Base-by-base conservation (phyloP, 371 early-diverging fungal genomes). In the Mortierella polycephala region DNA sequence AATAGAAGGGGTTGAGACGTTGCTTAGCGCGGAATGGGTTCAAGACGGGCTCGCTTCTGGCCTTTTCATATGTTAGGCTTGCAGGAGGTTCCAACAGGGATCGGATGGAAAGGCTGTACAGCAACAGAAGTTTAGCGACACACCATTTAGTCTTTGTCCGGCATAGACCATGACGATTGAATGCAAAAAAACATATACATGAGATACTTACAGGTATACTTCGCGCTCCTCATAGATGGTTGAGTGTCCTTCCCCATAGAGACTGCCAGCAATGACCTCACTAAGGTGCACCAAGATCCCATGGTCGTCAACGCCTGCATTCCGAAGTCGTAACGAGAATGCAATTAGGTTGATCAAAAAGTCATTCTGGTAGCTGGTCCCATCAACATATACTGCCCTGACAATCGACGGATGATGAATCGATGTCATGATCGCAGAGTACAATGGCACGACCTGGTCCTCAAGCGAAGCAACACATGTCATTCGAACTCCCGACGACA, bases 361-460 rank as follows among this genome's bases (percentile, higher is more conserved):
- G 68, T 96, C 95, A 69, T 95, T 90, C 7, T 88, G 83, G 45
- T 89, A 90, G 57, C 93, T 90, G 23, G 84, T 86, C 0, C 90
- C 91, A 65, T 96, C 94, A 62, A 98, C 92, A 67, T 95, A 95
- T 5, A 96, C 84, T 2, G 95, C 96, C 8, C 98, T 91, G 55
- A 92, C 90, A 16, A 98, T 87, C 52, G 92, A 91, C 5, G 95
- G 96, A 74, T 98, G 98, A 13, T 89, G 81, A 23, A 94, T 85
- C 8, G 94, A 93, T 37, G 93, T 90, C 85, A 96, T 84, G 23
- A 93, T 88, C 0, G 95, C 94, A 13, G 98, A 98, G 82, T 97
- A 95, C 20, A 96, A 83, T 2, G 97, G 97, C 0, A 96, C 97
- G 0, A 96, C 97, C 71, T 98, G 97, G 74, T 98, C 98, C 60